Evolutionary conservation across 805 yeast species (phyloP).

Genomic region (Pichia phayaonensis): DNA sequence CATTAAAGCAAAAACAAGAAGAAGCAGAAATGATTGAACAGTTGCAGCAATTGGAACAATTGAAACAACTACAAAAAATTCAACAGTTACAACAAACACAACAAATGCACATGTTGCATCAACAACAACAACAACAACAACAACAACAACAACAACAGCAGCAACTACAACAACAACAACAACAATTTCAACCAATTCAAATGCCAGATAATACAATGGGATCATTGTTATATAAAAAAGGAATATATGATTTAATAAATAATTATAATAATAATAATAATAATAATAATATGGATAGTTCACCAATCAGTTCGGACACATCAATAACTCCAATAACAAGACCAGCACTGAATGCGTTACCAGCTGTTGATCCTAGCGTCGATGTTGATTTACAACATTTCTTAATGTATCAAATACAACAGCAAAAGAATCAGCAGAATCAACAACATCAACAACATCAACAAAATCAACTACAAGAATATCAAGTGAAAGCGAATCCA

Average conservation of each 20-base stretch:
- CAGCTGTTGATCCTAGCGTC: neutral
- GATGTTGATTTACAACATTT: neutral
- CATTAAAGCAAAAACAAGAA: constrained; percentile 2
- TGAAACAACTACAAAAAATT: constrained; percentile 1
- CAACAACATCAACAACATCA: neutral
- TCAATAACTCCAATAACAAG: neutral
- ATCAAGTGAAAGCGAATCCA: neutral
- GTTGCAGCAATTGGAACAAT: neutral
- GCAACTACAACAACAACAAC: constrained; percentile 1
- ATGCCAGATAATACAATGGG: neutral
- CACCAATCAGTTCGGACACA: neutral
- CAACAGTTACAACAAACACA: constrained; percentile 2
- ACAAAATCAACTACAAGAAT: neutral
- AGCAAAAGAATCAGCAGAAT: neutral
- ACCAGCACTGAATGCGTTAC: neutral
- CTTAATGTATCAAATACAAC: neutral
- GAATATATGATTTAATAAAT: neutral
- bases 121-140: neutral
- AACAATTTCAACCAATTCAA: neutral
- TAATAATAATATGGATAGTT: neutral
- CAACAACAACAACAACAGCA: neutral
- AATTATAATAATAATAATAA: neutral
- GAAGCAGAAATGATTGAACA: constrained; percentile 1
- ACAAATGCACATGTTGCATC: constrained; percentile 2
- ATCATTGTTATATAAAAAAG: neutral